These are phyloP conservation scores for Metarhizium sp. DNA, from an alignment of 2,329 filamentous ascomycete species.

Conservation along the genomic window DNA sequence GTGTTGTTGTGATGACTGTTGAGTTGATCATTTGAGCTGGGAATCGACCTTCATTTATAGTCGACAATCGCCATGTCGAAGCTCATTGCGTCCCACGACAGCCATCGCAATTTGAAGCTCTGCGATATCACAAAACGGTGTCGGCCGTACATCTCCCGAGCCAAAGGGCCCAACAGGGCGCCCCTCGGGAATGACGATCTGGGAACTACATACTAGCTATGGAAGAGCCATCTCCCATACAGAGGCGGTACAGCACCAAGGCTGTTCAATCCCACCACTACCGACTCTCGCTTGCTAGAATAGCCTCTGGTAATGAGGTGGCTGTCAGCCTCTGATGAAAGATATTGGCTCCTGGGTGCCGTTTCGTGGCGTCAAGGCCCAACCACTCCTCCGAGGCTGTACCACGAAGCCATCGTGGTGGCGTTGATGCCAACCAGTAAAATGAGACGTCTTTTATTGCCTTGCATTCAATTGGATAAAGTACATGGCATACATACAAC, in stretches of 20 bases:
- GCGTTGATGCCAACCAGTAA: neutral
- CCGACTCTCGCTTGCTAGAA: neutral
- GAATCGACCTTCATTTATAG: constrained; percentile 3
- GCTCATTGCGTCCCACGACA: neutral
- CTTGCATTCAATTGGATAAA: no score
- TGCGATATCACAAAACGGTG: neutral
- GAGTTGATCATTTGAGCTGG: neutral
- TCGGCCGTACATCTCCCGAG: neutral
- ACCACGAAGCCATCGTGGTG: neutral
- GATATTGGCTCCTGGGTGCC: neutral
- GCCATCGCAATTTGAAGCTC: neutral
- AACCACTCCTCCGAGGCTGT: neutral
- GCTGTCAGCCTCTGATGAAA: neutral
- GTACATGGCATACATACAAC: no score
- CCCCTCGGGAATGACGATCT: neutral
- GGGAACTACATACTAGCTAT: no score
- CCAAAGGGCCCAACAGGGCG: neutral
- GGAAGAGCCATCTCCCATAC: neutral
- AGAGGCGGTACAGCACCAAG: neutral
- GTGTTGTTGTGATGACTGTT: neutral
- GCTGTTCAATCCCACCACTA: neutral
- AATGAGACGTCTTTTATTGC: no score
- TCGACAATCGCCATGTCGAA: neutral
- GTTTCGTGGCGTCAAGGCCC: neutral
- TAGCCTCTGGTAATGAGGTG: neutral